Evolutionary conservation across 2,329 filamentous ascomycete genomes (phyloP), one percentile per base, ranked within the genome.

Genomic region (Tolypocladium amazonense): DNA sequence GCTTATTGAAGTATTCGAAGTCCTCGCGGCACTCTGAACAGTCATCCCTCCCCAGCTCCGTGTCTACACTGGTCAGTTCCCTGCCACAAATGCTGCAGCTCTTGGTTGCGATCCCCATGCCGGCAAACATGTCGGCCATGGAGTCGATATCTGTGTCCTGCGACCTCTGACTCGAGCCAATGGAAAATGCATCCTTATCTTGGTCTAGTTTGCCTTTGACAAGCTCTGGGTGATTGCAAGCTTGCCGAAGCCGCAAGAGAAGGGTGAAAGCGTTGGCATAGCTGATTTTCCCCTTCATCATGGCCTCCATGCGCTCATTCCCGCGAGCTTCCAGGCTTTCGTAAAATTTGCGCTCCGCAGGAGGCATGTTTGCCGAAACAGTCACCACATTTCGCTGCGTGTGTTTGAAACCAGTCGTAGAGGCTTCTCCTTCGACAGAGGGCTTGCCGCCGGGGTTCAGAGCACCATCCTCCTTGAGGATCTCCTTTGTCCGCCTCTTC

Each of bases 401-500:
- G 62, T 97, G 93, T 72, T 92, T 90, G 78, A 99, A 97, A 1
- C 86, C 87, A 0, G 84, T 83, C 1, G 82, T 82, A 8, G 80
- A 81, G 6, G 72, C 70, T 59, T 75, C 73, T 18, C 82, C 84
- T 56, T 82, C 78, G 5, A 74, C 73, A 0, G 70, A 73, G 33
- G 76, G 78, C 70, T 90, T 89, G 58, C 88, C 86, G 43, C 89
- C 89, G 33, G 89, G 87, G 62, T 89, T 89, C 23, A 95, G 77
- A 0, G 90, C 90, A 14, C 90, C 90, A 14, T 90, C 90, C 66
- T 91, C 82, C 74, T 94, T 96, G 62, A 99, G 77, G n/a, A 99
- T 90, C 27, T 96, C 92, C 74, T 99, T 99, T 11, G 92, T 97
- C 50, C 94, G 86, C n/a, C 94, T 87, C 77, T 97, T 96, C 94